phyloP scores from a whole-genome alignment of 257 asterid genomes.

The Asclepias syriaca region DNA sequence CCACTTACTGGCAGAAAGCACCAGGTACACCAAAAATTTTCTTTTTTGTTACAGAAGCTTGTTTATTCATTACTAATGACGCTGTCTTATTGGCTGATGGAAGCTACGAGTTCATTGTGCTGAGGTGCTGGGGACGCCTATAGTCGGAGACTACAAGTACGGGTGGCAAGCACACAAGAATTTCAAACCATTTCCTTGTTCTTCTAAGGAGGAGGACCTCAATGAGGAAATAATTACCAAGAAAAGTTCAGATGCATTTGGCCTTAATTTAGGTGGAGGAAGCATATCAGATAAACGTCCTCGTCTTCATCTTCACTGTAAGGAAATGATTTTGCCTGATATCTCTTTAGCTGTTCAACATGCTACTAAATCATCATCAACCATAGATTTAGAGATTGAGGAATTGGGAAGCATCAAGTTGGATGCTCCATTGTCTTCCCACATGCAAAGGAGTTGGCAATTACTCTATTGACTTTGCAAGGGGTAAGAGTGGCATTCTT shows the following conservation, averaged over 20 bases:
- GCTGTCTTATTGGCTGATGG: background rate
- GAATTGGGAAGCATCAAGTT: conserved; percentile 36
- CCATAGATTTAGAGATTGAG: conserved; percentile 28
- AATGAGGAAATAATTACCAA: conserved; percentile 19
- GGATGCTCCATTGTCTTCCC: conserved; percentile 66
- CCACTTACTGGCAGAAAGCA: conserved; percentile 97
- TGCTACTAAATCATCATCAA: conserved; percentile 14
- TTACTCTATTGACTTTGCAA: conserved; percentile 18
- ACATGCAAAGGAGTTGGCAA: conserved; percentile 88
- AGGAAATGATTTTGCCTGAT: conserved; percentile 67
- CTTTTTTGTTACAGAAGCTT: too few species aligned
- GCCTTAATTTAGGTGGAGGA: conserved; percentile 51
- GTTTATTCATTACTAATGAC: conserved; percentile 2
- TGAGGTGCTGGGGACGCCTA: conserved; percentile 94
- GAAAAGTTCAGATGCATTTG: conserved; percentile 25
- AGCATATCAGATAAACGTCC: conserved; percentile 56
- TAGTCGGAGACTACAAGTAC: conserved; percentile 89
- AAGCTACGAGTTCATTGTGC: conserved; percentile 97
- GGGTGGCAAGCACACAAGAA: conserved; percentile 92
- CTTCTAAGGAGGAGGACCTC: conserved; percentile 7
- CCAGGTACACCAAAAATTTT: conserved; percentile 44
- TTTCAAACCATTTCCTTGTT: conserved; percentile 29
- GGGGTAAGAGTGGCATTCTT: too few species aligned
- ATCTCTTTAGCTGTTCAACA: conserved; percentile 44
- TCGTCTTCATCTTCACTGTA: conserved; percentile 87